Evolutionary conservation across 2,329 filamentous ascomycete genomes (phyloP).

Genomic region (Diaporthe citrichinensis): DNA sequence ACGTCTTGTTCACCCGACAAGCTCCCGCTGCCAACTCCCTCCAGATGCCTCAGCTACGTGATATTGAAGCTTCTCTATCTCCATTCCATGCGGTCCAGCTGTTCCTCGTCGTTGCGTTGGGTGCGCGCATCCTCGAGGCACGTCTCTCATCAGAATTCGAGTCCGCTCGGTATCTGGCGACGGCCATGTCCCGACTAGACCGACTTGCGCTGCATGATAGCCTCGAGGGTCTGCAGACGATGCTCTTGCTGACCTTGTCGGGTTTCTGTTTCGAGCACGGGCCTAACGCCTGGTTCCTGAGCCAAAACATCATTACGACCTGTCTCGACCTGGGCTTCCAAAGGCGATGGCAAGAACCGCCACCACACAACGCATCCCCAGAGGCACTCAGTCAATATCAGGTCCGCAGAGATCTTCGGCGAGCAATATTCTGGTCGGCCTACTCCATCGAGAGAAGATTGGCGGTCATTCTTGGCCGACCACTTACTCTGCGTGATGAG

Average conservation of each 20-base stretch:
- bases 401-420: conserved; percentile 43
- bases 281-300: conserved; percentile 48
- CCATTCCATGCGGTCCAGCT: conserved; percentile 44
- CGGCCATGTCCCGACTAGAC: conserved; percentile 45
- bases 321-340: conserved; percentile 49
- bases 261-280: conserved; percentile 45
- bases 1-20: conserved; percentile 43
- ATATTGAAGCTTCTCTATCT: conserved; percentile 40
- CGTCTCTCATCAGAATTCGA: conserved; percentile 43
- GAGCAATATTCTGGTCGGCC: conserved; percentile 48
- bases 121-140: conserved; percentile 45
- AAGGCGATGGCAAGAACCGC: conserved; percentile 43
- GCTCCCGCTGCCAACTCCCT: conserved; percentile 42
- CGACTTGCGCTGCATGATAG: conserved; percentile 46
- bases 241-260: conserved; percentile 46
- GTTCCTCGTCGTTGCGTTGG: conserved; percentile 47
- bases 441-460: conserved; percentile 48
- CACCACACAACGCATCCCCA: conserved; percentile 23
- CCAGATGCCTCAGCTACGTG: conserved; percentile 44
- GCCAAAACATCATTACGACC: conserved; percentile 47
- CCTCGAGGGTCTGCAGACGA: conserved; percentile 45
- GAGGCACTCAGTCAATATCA: conserved; percentile 10
- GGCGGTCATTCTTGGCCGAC: conserved; percentile 46
- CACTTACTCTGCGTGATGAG: conserved; percentile 47
- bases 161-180: conserved; percentile 47